Evolutionary conservation across 2,329 filamentous ascomycete genomes (phyloP), one percentile per base, ranked within the genome.

Genomic region (Stenocarpella maydis): DNA sequence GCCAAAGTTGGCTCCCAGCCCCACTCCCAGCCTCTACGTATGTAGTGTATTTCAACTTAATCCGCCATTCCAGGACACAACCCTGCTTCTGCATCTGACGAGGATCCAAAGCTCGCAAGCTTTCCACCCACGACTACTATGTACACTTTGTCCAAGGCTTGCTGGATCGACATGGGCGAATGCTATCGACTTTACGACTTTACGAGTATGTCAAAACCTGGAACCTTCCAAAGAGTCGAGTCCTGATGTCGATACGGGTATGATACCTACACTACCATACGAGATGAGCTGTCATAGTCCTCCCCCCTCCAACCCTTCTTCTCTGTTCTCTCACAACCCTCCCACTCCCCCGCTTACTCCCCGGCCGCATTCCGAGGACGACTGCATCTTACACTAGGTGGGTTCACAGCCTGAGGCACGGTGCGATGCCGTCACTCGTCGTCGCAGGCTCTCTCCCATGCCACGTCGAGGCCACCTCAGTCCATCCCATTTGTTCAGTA

Each of bases 21-120:
- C 65, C 65, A 60, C 65, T 28, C 49, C 65, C 65, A 67, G 65
- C 65, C 65, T 67, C 52, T n/a, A n/a, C n/a, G n/a, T n/a, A n/a
- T n/a, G n/a, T n/a, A n/a, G n/a, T n/a, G n/a, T n/a, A n/a, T n/a
- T n/a, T n/a, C n/a, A n/a, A n/a, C n/a, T n/a, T n/a, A n/a, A n/a
- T n/a, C n/a, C n/a, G n/a, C n/a, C n/a, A n/a, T n/a, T n/a, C n/a
- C n/a, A n/a, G n/a, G n/a, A n/a, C n/a, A n/a, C n/a, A n/a, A n/a
- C 58, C 58, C 43, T 63, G 58, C n/a, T 37, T 14, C n/a, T 8
- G 3, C 31, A 37, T 14, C 26, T 37, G 58, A 17, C 58, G n/a
- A 63, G 5, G 26, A 49, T 24, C 52, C 17, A 26, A 63, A 31
- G 43, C 58, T 49, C 26, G 41, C 5, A 7, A 9, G 34, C 12